Evolutionary conservation across 2,329 filamentous ascomycete species (phyloP).

Genomic region (Venturiaceae sp.): DNA sequence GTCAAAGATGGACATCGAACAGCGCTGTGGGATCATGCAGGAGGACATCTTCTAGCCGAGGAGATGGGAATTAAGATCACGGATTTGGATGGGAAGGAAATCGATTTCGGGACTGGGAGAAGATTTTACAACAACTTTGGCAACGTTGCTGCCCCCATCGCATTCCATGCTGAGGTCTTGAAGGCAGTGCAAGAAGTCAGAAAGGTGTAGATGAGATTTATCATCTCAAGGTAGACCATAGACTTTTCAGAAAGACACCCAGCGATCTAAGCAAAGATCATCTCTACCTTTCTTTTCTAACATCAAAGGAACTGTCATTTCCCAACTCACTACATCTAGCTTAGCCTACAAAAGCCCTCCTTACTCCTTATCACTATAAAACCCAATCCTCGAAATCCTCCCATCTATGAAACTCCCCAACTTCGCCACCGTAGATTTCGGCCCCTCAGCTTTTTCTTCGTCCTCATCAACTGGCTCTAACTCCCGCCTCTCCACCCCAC

Average conservation of each 20-base stretch:
- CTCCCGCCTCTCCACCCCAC: background rate
- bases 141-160: slow-evolving; percentile 30
- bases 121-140: slow-evolving; percentile 28
- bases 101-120: slow-evolving; percentile 37
- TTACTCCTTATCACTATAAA: background rate
- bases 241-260: too few relatives aligned
- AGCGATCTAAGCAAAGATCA: too few relatives aligned
- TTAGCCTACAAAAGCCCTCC: too few relatives aligned
- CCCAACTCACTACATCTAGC: background rate
- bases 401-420: background rate
- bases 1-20: slow-evolving; percentile 32
- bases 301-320: background rate
- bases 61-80: slow-evolving; percentile 42
- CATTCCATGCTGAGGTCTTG: slow-evolving; percentile 19
- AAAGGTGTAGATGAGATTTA: background rate
- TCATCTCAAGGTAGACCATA: too few relatives aligned
- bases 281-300: background rate
- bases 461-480: too few relatives aligned
- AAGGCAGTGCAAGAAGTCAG: slow-evolving; percentile 5
- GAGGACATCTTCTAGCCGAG: slow-evolving; percentile 40
- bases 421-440: too few relatives aligned
- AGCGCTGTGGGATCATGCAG: slow-evolving; percentile 47
- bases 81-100: slow-evolving; percentile 39
- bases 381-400: background rate
- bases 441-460: too few relatives aligned